phyloP scores from a whole-genome alignment of 257 asterid species.

The Datura wrightii region DNA sequence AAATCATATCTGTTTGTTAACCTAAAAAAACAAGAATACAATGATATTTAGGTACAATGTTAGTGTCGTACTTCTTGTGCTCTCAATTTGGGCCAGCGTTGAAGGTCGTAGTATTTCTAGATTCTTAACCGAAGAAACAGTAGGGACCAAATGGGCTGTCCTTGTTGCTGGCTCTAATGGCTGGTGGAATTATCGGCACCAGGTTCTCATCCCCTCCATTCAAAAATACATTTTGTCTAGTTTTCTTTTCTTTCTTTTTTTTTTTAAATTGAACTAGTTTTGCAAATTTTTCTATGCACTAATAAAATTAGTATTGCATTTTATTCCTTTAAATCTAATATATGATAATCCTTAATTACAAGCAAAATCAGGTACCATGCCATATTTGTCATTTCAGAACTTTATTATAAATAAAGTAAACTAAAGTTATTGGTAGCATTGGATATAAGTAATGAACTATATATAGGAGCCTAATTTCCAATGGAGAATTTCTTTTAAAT shows the following conservation, averaged over 20 bases:
- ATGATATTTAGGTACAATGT: slow-evolving; percentile 9
- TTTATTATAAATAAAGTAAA: too few species aligned
- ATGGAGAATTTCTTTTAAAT: too few species aligned
- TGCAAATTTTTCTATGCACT: not conserved
- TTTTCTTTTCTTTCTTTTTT: not conserved
- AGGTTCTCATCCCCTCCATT: slow-evolving; percentile 49
- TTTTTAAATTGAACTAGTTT: not conserved
- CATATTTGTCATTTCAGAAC: too few species aligned
- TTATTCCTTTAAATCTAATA: too few species aligned
- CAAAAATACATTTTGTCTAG: not conserved
- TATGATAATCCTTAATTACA: too few species aligned
- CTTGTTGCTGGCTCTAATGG: slow-evolving; percentile 92
- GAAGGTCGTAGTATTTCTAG: not conserved
- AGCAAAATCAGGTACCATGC: too few species aligned
- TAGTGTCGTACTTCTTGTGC: not conserved
- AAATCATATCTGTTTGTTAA: not conserved
- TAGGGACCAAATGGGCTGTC: slow-evolving; percentile 92
- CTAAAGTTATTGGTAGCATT: too few species aligned
- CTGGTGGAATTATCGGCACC: slow-evolving; percentile 97
- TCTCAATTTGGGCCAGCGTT: not conserved
- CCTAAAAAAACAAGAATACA: not conserved
- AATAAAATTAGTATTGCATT: too few species aligned
- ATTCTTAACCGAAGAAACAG: slow-evolving; percentile 50
- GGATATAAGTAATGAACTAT: too few species aligned
- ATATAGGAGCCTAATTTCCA: too few species aligned